Percentiles rank a stretch among this genome's conserved stretches.
Conservation (phyloP, 257 asterid genomes). For the Capsicum baccatum region DNA sequence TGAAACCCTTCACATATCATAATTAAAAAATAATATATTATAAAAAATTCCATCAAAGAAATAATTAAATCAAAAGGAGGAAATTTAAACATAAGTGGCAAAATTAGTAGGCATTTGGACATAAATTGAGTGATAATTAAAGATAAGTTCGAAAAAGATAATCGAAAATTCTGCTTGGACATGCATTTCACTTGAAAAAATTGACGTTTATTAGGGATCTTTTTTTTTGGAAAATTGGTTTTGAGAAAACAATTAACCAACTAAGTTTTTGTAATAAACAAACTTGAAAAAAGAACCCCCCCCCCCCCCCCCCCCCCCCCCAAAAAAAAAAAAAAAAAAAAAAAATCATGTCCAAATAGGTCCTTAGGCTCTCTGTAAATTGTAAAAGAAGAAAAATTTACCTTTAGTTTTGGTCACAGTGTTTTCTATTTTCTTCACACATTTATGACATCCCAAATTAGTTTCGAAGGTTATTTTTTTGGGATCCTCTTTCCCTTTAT, state of each 20-base stretch:
- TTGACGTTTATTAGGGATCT: neutral
- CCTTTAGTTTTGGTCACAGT: neutral
- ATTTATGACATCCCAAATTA: neutral
- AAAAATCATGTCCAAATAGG: neutral
- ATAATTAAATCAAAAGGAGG: neutral
- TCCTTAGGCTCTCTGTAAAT: neutral
- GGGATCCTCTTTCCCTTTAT: neutral
- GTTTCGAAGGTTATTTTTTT: neutral
- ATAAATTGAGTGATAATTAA: neutral
- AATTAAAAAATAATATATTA: neutral
- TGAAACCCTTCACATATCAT: slow-evolving; percentile 11
- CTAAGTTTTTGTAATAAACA: no score
- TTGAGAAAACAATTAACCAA: no score
- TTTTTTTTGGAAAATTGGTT: no score
- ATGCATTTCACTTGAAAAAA: neutral
- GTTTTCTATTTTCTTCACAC: neutral
- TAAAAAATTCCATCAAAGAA: neutral
- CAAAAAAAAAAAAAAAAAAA: no score
- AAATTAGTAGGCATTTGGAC: neutral
- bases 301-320: no score
- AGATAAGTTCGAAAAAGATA: neutral
- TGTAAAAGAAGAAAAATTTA: neutral
- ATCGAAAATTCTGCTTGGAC: neutral
- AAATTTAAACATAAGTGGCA: neutral
- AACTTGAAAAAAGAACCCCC: no score